Evolutionary conservation across 495 filamentous ascomycete species (phyloP), one percentile per base, ranked within the genome.

Genomic region (Aspergillus taichungensis): DNA sequence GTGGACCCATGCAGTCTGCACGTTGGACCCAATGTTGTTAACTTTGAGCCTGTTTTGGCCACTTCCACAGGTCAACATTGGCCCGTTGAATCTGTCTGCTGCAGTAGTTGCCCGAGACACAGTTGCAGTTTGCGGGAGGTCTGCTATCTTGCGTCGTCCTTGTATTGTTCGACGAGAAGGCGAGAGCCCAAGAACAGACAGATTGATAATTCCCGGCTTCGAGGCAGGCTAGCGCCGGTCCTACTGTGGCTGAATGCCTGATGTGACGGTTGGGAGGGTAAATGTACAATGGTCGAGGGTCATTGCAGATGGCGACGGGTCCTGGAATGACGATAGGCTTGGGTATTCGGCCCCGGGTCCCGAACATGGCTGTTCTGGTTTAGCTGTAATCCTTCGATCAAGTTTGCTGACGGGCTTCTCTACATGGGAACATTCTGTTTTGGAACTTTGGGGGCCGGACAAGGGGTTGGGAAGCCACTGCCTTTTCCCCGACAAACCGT

Each of bases 91-190:
- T 33, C 8, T 43, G 48, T 45, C 36, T 45, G 47, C 14, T 57
- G 54, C 51, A 54, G 52, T 49, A 53, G 50, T 47, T 39, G 49
- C 34, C 49, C 42, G 47, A 46, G 46, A 43, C 18, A 50, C 46
- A 53, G 47, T 47, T 47, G 50, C 42, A 55, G 49, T 40, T 48
- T 31, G 12, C 35, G 34, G 48, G 49, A 57, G 48, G 51, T 52
- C 37, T 57, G 50, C 52, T 53, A 55, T 59, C 50, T 46, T 59
- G 56, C 56, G 51, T 59, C 43, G 43, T 51, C 56, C 50, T 55
- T 59, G 45, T 52, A 51, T 54, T 11, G 34, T 48, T 43, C 42
- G 46, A 47, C 41, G 34, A 13, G 28, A 18, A 30, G 18, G 13
- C 31, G 30, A 34, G 12, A 34, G 30, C 34, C 32, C 39, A 37